Evolutionary conservation across 1,284 basidiomycete genomes (phyloP).

Genomic region (Rhodotorula sp.): DNA sequence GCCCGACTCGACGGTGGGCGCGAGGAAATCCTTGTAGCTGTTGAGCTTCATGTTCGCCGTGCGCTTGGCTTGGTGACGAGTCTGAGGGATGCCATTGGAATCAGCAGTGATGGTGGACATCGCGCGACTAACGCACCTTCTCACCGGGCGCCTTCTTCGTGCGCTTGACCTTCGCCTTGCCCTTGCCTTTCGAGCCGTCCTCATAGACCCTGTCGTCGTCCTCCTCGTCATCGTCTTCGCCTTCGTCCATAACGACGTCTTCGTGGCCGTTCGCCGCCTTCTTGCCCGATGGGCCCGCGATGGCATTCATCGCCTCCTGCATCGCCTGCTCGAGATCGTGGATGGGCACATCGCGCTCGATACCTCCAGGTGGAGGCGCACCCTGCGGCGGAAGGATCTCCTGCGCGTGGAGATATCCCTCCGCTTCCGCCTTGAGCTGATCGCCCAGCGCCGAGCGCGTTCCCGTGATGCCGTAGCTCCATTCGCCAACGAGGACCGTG

Average conservation of each 20-base stretch:
- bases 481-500: conserved; percentile 33
- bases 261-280: not conserved
- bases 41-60: conserved; percentile 26
- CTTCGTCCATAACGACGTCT: not conserved
- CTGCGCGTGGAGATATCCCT: conserved; percentile 10
- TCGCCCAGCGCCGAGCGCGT: conserved; percentile 19
- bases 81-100: not conserved
- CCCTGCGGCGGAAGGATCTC: conserved; percentile 9
- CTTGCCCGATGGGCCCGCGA: not conserved
- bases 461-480: conserved; percentile 28
- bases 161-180: conserved; percentile 4
- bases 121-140: not conserved
- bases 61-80: conserved; percentile 19
- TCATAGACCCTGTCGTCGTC: not conserved
- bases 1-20: conserved; percentile 33
- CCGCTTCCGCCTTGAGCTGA: conserved; percentile 17
- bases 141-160: conserved; percentile 4
- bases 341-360: conserved; percentile 2
- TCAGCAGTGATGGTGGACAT: not conserved
- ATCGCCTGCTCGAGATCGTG: conserved; percentile 4
- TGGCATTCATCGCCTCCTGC: not conserved
- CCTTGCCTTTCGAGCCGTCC: not conserved
- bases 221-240: not conserved
- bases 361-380: not conserved
- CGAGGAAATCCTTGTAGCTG: conserved; percentile 21